Base-by-base conservation (phyloP, 306 rosid genomes). In the Quercus ilex region DNA sequence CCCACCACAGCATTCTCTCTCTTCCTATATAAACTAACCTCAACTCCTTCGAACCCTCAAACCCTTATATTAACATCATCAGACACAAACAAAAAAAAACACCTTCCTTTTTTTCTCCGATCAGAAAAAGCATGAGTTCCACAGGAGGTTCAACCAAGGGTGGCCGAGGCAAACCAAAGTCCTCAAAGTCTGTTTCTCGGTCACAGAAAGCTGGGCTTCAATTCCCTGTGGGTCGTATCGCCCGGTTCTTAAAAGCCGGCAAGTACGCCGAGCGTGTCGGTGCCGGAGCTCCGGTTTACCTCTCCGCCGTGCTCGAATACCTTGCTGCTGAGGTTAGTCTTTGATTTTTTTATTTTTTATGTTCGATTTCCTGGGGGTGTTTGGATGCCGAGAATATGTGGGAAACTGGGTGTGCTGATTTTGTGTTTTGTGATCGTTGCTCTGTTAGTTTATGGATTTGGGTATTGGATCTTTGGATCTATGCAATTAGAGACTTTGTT, bases 251-350 rank as follows among this genome's bases (percentile, higher is more conserved):
- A 1, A 93, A 93, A 74, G 89, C 95, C 2, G 98, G 98, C 2
- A 91, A 93, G 78, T 93, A 93, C 35, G 98, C 98, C 7, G 97
- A 93, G 49, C 95, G 98, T 49, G 98, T 93, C 5, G 98, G 98
- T 35, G 98, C 97, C 0, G 98, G 98, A 1, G 97, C 98, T 76
- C 98, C 98, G 0, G 98, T 93, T 0, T 93, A 93, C 10, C 97
- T 93, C 5, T 87, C 98, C 4, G 97, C 98, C 1, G 98, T 93
- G 1, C 98, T 93, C 0, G 98, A 93, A 60, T 93, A 92, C 75
- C 96, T 93, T 6, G 97, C 98, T 1, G 98, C 98, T 9, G 97
- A 93, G 98, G 98, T 91, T 71, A 13, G 38, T 4, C 5, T 49
- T 49, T 49, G 17, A 8, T 41, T 41, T 41, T 33, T 33, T 33